A percentile compares a stretch with the other conserved stretches of the same genome.
Conservation (phyloP, 345 rosid genomes). For the Gossypium turneri region DNA sequence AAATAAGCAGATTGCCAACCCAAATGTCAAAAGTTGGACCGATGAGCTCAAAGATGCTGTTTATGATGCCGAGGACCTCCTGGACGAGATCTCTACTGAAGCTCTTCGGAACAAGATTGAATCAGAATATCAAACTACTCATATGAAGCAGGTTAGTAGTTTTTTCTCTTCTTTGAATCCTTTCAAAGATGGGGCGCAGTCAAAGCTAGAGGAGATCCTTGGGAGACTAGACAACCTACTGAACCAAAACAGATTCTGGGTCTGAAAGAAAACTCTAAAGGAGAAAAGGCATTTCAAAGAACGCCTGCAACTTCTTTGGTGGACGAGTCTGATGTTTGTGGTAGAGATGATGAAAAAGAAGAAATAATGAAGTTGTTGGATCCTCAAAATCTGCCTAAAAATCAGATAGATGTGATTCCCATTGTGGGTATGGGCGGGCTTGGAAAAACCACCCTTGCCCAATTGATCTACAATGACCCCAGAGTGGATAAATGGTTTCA, state of each 20-base stretch:
- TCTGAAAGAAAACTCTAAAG: too few relatives aligned
- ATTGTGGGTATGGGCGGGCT: slow-evolving; percentile 10
- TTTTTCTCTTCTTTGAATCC: too few relatives aligned
- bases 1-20: slow-evolving; percentile 15
- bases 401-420: slow-evolving; percentile 9
- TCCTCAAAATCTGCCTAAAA: not conserved
- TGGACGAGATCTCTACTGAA: not conserved
- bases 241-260: too few relatives aligned
- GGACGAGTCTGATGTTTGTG: too few relatives aligned
- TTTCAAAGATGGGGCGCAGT: too few relatives aligned
- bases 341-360: too few relatives aligned
- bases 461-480: slow-evolving; percentile 8
- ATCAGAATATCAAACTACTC: not conserved
- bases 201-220: too few relatives aligned
- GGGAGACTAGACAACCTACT: too few relatives aligned
- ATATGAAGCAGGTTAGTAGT: too few relatives aligned
- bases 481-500: slow-evolving; percentile 17
- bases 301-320: too few relatives aligned
- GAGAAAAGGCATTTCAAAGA: too few relatives aligned
- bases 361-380: too few relatives aligned
- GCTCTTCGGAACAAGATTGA: not conserved
- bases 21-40: slow-evolving; percentile 8
- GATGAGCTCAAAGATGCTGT: slow-evolving; percentile 18
- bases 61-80: slow-evolving; percentile 3
- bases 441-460: slow-evolving; percentile 4